Evolutionary conservation across 2,329 filamentous ascomycete genomes (phyloP), one percentile per base, ranked within the genome.

Genomic region (Colletotrichum ledebouriae): DNA sequence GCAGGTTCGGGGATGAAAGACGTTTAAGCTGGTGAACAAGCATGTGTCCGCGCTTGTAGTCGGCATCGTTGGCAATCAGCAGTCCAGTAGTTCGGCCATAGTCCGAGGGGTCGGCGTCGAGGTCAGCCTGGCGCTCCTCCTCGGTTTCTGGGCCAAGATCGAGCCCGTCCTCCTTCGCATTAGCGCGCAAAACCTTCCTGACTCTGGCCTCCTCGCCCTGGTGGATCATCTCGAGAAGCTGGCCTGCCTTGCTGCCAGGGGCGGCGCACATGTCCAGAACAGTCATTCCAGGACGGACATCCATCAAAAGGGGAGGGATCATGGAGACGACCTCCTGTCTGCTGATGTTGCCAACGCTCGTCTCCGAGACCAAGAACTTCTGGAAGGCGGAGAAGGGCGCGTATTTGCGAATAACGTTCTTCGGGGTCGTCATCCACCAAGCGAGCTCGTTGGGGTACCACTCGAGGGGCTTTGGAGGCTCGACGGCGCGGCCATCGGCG

Each of bases 271-370:
- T 90, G 79, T 99, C 96, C 73, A 99, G 83, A 10, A 98, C 94
- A 1, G 91, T 92, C 91, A 98, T 97, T 60, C 94, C 93, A 4
- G 96, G 94, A 73, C 89, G 89, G 58, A 98, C 86, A 75, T 98
- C 94, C 85, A 99, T 92, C 74, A 98, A 85, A 73, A 98, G 87
- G 29, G 96, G 96, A 29, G 96, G 96, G 71, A 99, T 98, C 96
- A 99, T 99, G 83, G 94, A 97, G 76, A 99, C 96, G 50, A 97
- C 92, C 82, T 99, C 96, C 81, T 99, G 96, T 75, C 96, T 90
- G 80, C 93, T 97, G 75, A 99, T 98, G 79, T 98, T 99, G 75
- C 96, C 96, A 22, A 98, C 94, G 64, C 92, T 94, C 4, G 96
- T 98, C 85, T 99, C 96, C 59, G 95, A 97, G 57, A 99, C 96